Conservation (phyloP, 2,329 filamentous ascomycete species). For the Trichoderma koningii region DNA sequence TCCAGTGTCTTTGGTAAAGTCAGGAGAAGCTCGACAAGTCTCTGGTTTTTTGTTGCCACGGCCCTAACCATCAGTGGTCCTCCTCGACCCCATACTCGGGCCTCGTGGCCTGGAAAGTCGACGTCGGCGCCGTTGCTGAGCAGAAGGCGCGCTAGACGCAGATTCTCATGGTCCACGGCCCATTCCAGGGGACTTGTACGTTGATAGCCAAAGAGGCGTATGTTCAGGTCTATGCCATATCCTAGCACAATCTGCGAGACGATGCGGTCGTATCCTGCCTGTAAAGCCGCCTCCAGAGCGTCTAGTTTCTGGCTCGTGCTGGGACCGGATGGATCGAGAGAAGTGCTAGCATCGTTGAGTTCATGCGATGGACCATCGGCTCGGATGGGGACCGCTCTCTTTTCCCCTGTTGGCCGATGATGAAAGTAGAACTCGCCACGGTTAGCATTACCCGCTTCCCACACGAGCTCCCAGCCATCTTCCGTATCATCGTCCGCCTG, state of each 20-base stretch:
- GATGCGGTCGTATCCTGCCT: background rate
- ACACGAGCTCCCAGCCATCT: constrained; percentile 6
- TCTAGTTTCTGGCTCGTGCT: constrained; percentile 15
- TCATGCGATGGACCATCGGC: background rate
- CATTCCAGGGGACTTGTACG: background rate
- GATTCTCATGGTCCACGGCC: constrained; percentile 3
- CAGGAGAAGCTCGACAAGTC: background rate
- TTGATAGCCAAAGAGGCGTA: constrained; percentile 1
- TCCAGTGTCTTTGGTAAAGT: background rate
- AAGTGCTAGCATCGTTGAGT: background rate
- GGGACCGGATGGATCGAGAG: background rate
- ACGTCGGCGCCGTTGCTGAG: constrained; percentile 4
- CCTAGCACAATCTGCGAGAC: constrained; percentile 1
- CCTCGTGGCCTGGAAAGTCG: background rate
- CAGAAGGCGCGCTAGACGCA: background rate
- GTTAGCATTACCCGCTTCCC: background rate
- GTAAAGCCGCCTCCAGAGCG: constrained; percentile 12
- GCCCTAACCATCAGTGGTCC: background rate
- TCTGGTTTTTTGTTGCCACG: background rate
- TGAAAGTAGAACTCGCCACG: constrained; percentile 1
- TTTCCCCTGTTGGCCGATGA: background rate
- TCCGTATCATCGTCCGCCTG: background rate
- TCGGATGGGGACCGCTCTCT: background rate
- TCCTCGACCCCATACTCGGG: background rate
- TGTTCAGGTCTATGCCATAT: constrained; percentile 11